Percentiles rank a stretch among this genome's conserved stretches.
Conservation (phyloP, 345 rosid genomes). For the Pistacia vera region DNA sequence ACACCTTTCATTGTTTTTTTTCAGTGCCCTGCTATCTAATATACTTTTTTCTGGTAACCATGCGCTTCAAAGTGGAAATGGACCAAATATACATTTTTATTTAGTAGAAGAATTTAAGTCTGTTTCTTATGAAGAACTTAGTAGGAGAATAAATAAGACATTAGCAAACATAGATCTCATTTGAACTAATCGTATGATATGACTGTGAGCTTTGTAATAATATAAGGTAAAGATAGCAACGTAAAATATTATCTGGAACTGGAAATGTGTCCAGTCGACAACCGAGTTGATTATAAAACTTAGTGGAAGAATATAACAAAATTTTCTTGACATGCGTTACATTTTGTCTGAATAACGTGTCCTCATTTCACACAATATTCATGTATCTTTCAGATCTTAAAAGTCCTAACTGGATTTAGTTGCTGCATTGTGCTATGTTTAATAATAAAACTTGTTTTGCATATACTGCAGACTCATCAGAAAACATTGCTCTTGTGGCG, state of each 20-base stretch:
- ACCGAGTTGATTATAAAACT: background rate
- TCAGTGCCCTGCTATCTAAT: background rate
- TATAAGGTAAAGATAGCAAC: background rate
- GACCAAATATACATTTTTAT: background rate
- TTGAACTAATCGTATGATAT: background rate
- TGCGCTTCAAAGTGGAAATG: background rate
- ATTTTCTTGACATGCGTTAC: background rate
- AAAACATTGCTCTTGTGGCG: constrained; percentile 67
- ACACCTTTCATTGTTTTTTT: background rate
- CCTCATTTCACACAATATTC: background rate
- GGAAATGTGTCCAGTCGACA: background rate
- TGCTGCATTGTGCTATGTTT: background rate
- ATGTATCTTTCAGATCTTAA: background rate
- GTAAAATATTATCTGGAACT: background rate
- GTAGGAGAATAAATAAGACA: background rate
- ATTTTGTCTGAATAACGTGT: background rate
- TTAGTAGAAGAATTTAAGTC: background rate
- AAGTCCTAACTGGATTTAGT: background rate
- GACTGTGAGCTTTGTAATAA: background rate
- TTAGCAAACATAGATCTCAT: background rate
- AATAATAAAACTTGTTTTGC: constrained; percentile 21
- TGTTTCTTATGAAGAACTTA: background rate
- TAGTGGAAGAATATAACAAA: background rate
- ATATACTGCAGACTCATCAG: constrained; percentile 43
- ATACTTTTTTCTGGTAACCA: background rate